Conservation (phyloP, 805 yeast species). For the Zygoascus flipseniorum region DNA sequence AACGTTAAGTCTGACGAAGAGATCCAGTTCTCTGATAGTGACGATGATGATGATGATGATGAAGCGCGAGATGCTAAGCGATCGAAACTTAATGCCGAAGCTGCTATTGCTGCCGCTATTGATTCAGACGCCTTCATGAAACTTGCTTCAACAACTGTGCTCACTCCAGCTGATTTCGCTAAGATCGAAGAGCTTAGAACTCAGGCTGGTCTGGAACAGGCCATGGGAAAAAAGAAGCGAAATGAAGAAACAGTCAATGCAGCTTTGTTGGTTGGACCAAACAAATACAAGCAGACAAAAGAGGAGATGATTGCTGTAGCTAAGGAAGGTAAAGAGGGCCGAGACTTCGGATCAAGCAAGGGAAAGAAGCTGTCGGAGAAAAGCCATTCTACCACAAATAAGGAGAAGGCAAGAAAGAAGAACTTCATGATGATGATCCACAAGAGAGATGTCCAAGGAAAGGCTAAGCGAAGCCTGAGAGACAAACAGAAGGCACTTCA, state of each 20-base stretch:
- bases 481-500: conserved; percentile 81
- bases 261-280: conserved; percentile 62
- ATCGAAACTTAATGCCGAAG: conserved; percentile 16
- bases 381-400: conserved; percentile 84
- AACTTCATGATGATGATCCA: conserved; percentile 98
- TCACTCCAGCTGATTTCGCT: conserved; percentile 97
- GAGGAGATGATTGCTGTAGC: conserved; percentile 87
- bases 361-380: conserved; percentile 62
- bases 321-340: conserved; percentile 85
- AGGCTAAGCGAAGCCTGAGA: conserved; percentile 78
- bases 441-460: conserved; percentile 89
- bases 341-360: conserved; percentile 83
- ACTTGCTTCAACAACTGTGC: conserved; percentile 64
- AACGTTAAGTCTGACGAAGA: conserved; percentile 77
- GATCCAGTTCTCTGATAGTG: conserved; percentile 42
- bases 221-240: conserved; percentile 35
- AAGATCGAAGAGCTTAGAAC: conserved; percentile 80
- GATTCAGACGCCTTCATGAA: conserved; percentile 35
- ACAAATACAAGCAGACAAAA: conserved; percentile 71
- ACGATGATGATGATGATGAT: conserved; percentile 30
- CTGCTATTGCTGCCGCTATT: conserved; percentile 26
- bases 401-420: conserved; percentile 96
- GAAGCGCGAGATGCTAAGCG: conserved; percentile 20
- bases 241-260: conserved; percentile 82
- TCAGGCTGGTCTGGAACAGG: conserved; percentile 77